Conservation (phyloP, 2,329 filamentous ascomycete species). For the Colletotrichum cuscutae region DNA sequence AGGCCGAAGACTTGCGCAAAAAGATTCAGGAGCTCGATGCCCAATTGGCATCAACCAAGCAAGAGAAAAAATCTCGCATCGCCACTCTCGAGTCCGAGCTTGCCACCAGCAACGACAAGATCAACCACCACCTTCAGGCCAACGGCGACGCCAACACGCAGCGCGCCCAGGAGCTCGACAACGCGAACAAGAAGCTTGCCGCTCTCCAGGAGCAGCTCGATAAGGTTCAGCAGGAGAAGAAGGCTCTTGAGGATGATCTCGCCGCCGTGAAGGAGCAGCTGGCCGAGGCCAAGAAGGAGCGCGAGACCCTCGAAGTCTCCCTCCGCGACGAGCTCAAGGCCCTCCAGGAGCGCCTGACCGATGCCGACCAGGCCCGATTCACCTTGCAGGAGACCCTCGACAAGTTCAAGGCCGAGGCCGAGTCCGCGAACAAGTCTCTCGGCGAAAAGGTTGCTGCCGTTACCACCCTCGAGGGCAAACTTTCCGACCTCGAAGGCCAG, state of each 20-base stretch:
- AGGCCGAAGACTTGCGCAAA: slow-evolving; percentile 50
- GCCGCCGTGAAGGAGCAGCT: slow-evolving; percentile 45
- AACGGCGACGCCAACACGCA: slow-evolving; percentile 41
- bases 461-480: slow-evolving; percentile 42
- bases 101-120: slow-evolving; percentile 40
- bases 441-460: slow-evolving; percentile 43
- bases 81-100: slow-evolving; percentile 48
- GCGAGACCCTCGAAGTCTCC: slow-evolving; percentile 44
- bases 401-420: slow-evolving; percentile 46
- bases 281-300: slow-evolving; percentile 47
- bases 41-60: slow-evolving; percentile 42
- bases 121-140: slow-evolving; percentile 38
- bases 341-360: slow-evolving; percentile 48
- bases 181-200: slow-evolving; percentile 41
- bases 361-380: slow-evolving; percentile 45
- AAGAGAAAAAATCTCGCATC: slow-evolving; percentile 46
- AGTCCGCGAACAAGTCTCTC: slow-evolving; percentile 40
- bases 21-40: slow-evolving; percentile 50
- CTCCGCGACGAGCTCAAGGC: slow-evolving; percentile 44
- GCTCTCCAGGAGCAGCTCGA: slow-evolving; percentile 42
- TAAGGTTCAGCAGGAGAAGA: slow-evolving; percentile 42
- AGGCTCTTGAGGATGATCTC: slow-evolving; percentile 46
- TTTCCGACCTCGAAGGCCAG: slow-evolving; percentile 39
- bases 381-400: slow-evolving; percentile 42
- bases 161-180: slow-evolving; percentile 36